Percentiles rank a stretch among this genome's conserved stretches.
Evolutionary conservation across 2,329 filamentous ascomycete species (phyloP).

Genomic region (Endoconidiophora laricicola): DNA sequence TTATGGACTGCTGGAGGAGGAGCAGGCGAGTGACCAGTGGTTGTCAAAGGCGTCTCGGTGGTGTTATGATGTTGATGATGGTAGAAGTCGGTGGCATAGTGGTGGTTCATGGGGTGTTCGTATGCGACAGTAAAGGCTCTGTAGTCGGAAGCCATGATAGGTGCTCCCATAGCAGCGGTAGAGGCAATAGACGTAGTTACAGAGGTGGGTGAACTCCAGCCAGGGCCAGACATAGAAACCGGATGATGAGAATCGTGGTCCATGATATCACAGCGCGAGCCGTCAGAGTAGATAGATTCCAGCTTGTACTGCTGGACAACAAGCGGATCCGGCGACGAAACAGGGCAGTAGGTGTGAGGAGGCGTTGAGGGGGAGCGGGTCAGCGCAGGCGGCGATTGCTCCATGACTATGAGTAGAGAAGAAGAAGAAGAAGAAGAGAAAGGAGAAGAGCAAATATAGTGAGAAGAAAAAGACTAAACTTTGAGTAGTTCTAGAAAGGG

Average conservation of each 20-base stretch:
- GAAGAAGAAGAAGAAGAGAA: not conserved
- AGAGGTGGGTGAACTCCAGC: slow-evolving; percentile 26
- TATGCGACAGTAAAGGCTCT: slow-evolving; percentile 24
- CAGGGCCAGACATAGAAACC: slow-evolving; percentile 25
- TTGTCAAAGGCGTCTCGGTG: slow-evolving; percentile 4
- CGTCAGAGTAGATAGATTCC: slow-evolving; percentile 21
- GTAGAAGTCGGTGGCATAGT: slow-evolving; percentile 22
- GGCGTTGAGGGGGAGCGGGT: slow-evolving; percentile 15
- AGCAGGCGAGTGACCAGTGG: slow-evolving; percentile 9
- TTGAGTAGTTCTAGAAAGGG: not conserved
- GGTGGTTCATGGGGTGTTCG: slow-evolving; percentile 28
- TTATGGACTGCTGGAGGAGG: slow-evolving; percentile 1
- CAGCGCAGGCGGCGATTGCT: slow-evolving; percentile 15
- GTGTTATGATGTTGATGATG: not conserved
- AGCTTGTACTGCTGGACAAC: slow-evolving; percentile 25
- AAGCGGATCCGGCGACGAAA: slow-evolving; percentile 28
- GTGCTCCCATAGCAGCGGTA: slow-evolving; percentile 27
- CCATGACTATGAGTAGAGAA: slow-evolving; percentile 12
- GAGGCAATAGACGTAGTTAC: slow-evolving; percentile 24
- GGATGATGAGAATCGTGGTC: slow-evolving; percentile 21
- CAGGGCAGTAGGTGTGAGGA: slow-evolving; percentile 26
- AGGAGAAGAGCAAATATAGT: not conserved
- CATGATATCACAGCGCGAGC: slow-evolving; percentile 22
- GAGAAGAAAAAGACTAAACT: not conserved
- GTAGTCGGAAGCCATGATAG: slow-evolving; percentile 31